Percentiles rank a stretch among this genome's conserved stretches.
Conservation (phyloP, 1,284 basidiomycete genomes). For the Malassezia yamatoensis region DNA sequence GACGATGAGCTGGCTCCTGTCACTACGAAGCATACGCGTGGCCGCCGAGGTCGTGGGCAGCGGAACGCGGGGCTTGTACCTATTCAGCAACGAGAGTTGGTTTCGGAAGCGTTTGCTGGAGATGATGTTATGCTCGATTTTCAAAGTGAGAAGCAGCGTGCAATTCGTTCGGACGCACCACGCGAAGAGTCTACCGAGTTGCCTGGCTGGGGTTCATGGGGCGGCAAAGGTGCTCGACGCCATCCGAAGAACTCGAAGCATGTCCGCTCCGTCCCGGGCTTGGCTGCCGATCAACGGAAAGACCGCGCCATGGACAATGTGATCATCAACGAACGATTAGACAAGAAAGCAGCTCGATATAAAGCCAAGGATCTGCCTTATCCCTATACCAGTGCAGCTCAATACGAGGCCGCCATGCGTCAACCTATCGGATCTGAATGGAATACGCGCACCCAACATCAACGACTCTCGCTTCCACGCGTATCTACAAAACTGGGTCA, state of each 20-base stretch:
- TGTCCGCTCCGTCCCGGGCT: constrained; percentile 50
- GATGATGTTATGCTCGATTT: constrained; percentile 90
- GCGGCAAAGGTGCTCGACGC: constrained; percentile 60
- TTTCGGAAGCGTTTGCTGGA: constrained; percentile 86
- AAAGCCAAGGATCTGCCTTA: constrained; percentile 71
- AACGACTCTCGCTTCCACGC: constrained; percentile 54
- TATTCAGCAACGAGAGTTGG: constrained; percentile 67
- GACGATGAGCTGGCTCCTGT: constrained; percentile 13
- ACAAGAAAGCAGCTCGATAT: constrained; percentile 85
- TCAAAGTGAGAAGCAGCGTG: constrained; percentile 65
- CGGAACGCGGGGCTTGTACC: constrained; percentile 1
- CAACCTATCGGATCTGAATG: constrained; percentile 78
- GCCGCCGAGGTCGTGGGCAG: constrained; percentile 5
- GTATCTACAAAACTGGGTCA: constrained; percentile 36
- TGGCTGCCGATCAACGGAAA: constrained; percentile 65
- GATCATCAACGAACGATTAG: constrained; percentile 84
- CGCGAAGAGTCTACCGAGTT: constrained; percentile 71
- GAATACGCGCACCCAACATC: constrained; percentile 82
- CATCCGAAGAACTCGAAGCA: constrained; percentile 19
- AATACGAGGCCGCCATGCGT: constrained; percentile 74
- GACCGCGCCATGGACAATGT: constrained; percentile 76
- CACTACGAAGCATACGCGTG: neutral
- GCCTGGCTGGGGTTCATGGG: constrained; percentile 95
- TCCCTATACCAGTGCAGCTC: constrained; percentile 79
- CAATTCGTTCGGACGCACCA: constrained; percentile 74